These are phyloP conservation scores for Tolypocladium nubicola DNA, from an alignment of 2,329 filamentous ascomycete species.

Conservation along the genomic window DNA sequence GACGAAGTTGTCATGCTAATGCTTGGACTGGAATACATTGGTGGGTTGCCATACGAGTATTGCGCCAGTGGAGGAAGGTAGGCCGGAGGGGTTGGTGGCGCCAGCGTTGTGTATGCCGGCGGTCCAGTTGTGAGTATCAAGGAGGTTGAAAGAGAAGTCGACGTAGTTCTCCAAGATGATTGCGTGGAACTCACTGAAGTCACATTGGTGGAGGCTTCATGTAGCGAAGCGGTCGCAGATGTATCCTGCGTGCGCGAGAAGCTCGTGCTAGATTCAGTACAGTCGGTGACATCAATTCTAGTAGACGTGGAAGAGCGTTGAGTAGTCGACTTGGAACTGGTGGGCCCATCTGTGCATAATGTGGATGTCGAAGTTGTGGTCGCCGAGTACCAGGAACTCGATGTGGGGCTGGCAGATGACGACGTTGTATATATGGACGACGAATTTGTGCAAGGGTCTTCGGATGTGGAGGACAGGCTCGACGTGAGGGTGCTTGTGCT, in stretches of 20 bases:
- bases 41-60: slow-evolving; percentile 4
- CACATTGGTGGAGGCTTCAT: background rate
- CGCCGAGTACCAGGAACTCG: background rate
- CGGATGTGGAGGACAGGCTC: background rate
- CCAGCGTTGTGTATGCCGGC: slow-evolving; percentile 1
- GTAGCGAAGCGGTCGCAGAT: background rate
- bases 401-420: background rate
- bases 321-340: background rate
- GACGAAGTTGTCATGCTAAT: background rate
- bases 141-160: background rate
- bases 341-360: background rate
- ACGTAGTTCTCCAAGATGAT: background rate
- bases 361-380: background rate
- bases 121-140: background rate
- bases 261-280: background rate
- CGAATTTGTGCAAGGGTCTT: background rate
- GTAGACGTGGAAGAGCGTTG: background rate
- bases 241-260: background rate
- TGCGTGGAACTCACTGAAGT: background rate
- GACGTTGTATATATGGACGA: background rate
- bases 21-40: slow-evolving; percentile 1
- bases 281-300: background rate
- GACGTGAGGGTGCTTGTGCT: background rate
- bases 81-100: slow-evolving; percentile 2
- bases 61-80: slow-evolving; percentile 5